Evolutionary conservation across 495 filamentous ascomycete species (phyloP), one percentile per base, ranked within the genome.

Genomic region (Daldinia loculata): DNA sequence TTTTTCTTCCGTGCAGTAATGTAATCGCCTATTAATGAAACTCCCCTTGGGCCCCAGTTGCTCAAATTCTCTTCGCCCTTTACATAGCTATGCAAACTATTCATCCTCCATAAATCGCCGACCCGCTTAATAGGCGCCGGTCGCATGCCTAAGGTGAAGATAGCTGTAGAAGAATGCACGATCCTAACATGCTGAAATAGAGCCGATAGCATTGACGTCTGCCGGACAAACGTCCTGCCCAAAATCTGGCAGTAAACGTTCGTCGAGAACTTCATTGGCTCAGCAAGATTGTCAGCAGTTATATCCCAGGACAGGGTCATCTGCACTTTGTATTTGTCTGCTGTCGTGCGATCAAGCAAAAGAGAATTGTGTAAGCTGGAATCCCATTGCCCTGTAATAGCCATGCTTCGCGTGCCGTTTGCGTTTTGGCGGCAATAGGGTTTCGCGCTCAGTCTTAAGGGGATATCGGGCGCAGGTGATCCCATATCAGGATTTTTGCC

Each of bases 101-200:
- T 95, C 93, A 99, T 97, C 56, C 95, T 87, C 95, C 95, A 99
- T 4, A 99, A 84, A 74, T 99, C 95, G 7, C 92, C 92, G 0
- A 92, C 95, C 29, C 92, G 88, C 79, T 97, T 97, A 43, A 95
- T 93, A 22, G 93, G 93, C 11, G 92, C 89, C 0, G 95, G 95
- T 43, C 91, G 92, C 77, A 99, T 89, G 29, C 88, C 87, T 39
- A 98, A 80, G 8, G 92, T 92, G 82, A 96, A 99, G 67, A 97
- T 90, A 41, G 88, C 89, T 24, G 90, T 91, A 2, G 89, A 92
- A 24, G 93, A 94, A 80, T 95, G 94, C 19, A 97, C 92, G 70
- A 97, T 90, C 29, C 94, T 87, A 12, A 91, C 89, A 17, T 89
- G 88, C 73, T 92, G 94, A 88, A 91, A 98, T 7, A 98, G 82